Conservation (phyloP, 2,329 filamentous ascomycete genomes). For the Colletotrichum magnum region DNA sequence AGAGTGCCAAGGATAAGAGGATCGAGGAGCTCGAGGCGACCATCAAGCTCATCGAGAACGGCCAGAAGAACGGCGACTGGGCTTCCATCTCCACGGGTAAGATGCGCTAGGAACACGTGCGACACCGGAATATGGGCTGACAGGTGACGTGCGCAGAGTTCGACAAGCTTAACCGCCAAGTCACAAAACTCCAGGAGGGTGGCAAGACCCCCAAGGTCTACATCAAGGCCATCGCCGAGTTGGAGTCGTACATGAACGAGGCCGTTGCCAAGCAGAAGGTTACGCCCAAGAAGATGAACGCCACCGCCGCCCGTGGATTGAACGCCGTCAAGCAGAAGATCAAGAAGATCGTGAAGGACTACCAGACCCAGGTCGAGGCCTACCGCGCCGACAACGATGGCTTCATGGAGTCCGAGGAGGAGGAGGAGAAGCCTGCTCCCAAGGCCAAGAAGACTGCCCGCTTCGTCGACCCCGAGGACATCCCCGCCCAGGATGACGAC, state of each 20-base stretch:
- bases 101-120: conserved; percentile 47
- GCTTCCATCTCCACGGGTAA: conserved; percentile 89
- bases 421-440: conserved; percentile 72
- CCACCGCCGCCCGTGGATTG: conserved; percentile 91
- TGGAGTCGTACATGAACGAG: conserved; percentile 96
- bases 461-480: conserved; percentile 63
- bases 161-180: conserved; percentile 92
- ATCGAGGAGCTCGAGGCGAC: conserved; percentile 93
- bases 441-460: conserved; percentile 66
- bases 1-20: conserved; percentile 98
- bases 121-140: conserved; percentile 27
- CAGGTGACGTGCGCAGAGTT: conserved; percentile 73
- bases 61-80: conserved; percentile 98
- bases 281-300: conserved; percentile 99
- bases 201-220: conserved; percentile 90
- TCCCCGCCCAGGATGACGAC: conserved; percentile 75
- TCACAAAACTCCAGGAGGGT: conserved; percentile 81
- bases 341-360: conserved; percentile 98
- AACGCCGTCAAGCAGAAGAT: conserved; percentile 99
- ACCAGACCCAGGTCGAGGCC: conserved; percentile 86
- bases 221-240: conserved; percentile 91
- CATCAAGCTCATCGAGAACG: conserved; percentile 94
- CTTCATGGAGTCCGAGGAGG: conserved; percentile 89
- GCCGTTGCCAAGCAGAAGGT: conserved; percentile 96
- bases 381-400: conserved; percentile 88